Conservation (phyloP, 2,329 filamentous ascomycete species). For the Fusarium pseudonygamai region DNA sequence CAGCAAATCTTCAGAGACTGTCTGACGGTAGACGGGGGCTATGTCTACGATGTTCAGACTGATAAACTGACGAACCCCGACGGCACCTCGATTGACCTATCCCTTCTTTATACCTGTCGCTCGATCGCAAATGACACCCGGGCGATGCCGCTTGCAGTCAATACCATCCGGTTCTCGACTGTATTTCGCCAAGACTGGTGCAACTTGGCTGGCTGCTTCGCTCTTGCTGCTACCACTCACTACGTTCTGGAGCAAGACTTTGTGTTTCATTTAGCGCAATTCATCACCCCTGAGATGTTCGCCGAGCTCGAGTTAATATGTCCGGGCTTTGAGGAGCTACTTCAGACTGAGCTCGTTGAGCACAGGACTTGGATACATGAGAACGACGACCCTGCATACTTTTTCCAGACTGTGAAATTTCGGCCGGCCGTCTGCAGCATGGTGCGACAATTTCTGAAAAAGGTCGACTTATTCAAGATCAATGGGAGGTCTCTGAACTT, state of each 20-base stretch:
- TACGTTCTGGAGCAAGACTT: neutral
- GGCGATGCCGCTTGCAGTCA: neutral
- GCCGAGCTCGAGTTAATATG: neutral
- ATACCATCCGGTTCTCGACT: constrained; percentile 22
- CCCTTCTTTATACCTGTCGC: constrained; percentile 28
- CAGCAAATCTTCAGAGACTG: constrained; percentile 16
- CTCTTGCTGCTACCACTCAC: neutral
- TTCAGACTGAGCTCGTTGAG: fast-evolving
- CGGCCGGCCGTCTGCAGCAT: neutral
- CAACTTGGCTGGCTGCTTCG: neutral
- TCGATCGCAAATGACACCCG: constrained; percentile 4
- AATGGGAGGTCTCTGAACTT: fast-evolving
- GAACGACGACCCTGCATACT: fast-evolving
- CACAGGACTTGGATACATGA: fast-evolving
- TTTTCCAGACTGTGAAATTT: fast-evolving
- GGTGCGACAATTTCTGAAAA: neutral
- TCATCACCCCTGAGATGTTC: constrained; percentile 10
- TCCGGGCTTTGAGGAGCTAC: neutral
- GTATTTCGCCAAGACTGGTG: constrained; percentile 4
- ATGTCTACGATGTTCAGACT: neutral
- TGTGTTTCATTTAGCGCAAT: neutral
- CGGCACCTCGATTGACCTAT: constrained; percentile 5
- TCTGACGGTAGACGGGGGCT: constrained; percentile 13
- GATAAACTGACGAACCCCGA: constrained; percentile 6
- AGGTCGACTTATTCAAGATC: fast-evolving